Percentiles rank a stretch among this genome's conserved stretches.
Conservation (phyloP, 2,329 filamentous ascomycete genomes). For the Botrytis sinoallii region DNA sequence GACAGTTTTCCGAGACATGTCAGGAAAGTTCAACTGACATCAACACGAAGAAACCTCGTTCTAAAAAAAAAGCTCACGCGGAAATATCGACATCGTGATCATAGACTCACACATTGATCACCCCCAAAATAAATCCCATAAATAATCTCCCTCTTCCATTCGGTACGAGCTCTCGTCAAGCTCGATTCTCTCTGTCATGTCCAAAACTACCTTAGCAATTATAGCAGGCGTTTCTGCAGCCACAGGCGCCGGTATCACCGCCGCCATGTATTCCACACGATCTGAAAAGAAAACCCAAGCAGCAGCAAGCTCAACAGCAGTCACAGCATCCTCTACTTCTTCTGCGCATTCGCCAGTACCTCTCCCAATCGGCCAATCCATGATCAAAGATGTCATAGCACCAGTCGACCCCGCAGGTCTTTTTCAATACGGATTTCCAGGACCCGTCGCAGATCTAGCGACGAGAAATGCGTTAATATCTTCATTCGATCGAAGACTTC, state of each 20-base stretch:
- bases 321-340: conserved; percentile 29
- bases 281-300: conserved; percentile 44
- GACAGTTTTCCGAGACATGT: conserved; percentile 8
- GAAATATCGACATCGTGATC: conserved; percentile 17
- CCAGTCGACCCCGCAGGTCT: conserved; percentile 73
- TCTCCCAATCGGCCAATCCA: conserved; percentile 33
- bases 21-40: conserved; percentile 17
- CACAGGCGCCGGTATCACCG: conserved; percentile 71
- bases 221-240: conserved; percentile 74
- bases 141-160: conserved; percentile 3
- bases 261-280: conserved; percentile 61
- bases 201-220: conserved; percentile 71
- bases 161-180: conserved; percentile 18
- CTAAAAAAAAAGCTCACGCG: conserved; percentile 20
- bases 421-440: conserved; percentile 88
- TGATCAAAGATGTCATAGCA: conserved; percentile 37
- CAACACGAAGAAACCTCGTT: conserved; percentile 13
- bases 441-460: conserved; percentile 80
- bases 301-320: conserved; percentile 32
- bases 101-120: conserved; percentile 9
- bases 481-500: conserved; percentile 82
- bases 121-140: conserved; percentile 7
- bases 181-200: conserved; percentile 51
- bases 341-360: conserved; percentile 32
- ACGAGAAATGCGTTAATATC: conserved; percentile 75